A percentile compares a stretch with the other conserved stretches of the same genome.
Evolutionary conservation across 441 rosid genomes (phyloP).

Genomic region (Theobroma grandiflorum): DNA sequence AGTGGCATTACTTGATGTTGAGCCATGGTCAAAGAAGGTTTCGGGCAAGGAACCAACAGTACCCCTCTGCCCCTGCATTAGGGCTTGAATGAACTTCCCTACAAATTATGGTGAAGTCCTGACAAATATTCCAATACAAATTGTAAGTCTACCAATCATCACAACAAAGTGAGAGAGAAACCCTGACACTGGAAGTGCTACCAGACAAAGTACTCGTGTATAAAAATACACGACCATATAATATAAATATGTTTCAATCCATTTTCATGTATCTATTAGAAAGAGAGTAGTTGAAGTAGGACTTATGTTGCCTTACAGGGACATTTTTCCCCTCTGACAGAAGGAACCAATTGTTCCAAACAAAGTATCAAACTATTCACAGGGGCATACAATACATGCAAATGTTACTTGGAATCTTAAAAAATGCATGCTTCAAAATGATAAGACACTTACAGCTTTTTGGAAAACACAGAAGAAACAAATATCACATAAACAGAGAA

Average conservation of each 20-base stretch:
- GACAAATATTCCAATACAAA: slow-evolving; percentile 26
- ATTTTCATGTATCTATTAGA: background rate
- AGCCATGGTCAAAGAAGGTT: slow-evolving; percentile 76
- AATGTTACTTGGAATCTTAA: background rate
- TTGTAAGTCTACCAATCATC: slow-evolving; percentile 23
- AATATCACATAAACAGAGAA: background rate
- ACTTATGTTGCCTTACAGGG: background rate
- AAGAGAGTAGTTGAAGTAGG: background rate
- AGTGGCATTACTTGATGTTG: slow-evolving; percentile 66
- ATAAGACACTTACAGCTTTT: background rate
- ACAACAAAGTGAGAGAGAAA: slow-evolving; percentile 7
- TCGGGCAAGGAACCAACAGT: slow-evolving; percentile 78
- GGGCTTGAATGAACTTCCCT: slow-evolving; percentile 34
- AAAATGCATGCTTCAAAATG: background rate
- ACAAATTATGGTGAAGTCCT: slow-evolving; percentile 17
- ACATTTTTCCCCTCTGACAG: background rate
- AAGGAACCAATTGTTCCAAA: background rate
- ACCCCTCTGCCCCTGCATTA: slow-evolving; percentile 93
- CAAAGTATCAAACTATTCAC: background rate
- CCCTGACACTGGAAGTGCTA: background rate
- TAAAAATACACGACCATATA: background rate
- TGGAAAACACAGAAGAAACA: slow-evolving; percentile 12
- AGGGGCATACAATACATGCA: background rate
- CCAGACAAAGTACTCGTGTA: background rate
- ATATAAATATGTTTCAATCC: background rate